Percentiles rank a stretch among this genome's conserved stretches.
Evolutionary conservation across 805 yeast species (phyloP).

Genomic region (Phaffomyces opuntiae): DNA sequence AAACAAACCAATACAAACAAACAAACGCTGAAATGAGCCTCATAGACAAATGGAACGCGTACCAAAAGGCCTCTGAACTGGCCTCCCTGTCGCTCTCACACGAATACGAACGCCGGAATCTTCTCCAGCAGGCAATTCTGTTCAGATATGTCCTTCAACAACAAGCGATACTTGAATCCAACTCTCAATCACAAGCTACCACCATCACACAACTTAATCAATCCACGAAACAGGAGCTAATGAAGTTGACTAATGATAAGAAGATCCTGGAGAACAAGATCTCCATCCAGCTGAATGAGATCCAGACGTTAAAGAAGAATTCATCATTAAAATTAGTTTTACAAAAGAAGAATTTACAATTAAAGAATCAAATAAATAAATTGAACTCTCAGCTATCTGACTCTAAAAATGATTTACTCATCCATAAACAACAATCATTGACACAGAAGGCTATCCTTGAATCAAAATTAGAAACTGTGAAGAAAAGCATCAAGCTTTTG

Average conservation of each 20-base stretch:
- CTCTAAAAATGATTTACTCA: constrained; percentile 25
- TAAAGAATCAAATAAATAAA: constrained; percentile 29
- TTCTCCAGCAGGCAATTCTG: constrained; percentile 14
- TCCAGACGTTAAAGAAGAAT: constrained; percentile 22
- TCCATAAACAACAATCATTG: constrained; percentile 25
- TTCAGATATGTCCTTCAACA: constrained; percentile 15
- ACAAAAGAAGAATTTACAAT: constrained; percentile 25
- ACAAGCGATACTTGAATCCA: constrained; percentile 12
- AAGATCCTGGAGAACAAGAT: constrained; percentile 18
- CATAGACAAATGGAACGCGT: no score
- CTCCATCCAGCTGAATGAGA: constrained; percentile 12
- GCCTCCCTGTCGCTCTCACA: background rate
- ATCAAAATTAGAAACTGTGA: constrained; percentile 28
- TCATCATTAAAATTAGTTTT: constrained; percentile 7
- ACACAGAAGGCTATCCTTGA: constrained; percentile 29
- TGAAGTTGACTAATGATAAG: constrained; percentile 17
- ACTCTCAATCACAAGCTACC: constrained; percentile 1
- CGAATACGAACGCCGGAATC: constrained; percentile 15
- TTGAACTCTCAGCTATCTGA: constrained; percentile 27
- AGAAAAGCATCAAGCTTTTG: constrained; percentile 24
- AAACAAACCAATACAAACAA: no score
- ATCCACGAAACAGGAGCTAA: constrained; percentile 15
- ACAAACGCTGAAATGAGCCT: no score
- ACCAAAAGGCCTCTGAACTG: no score
- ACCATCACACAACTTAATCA: constrained; percentile 12